Base-by-base conservation (phyloP, 192 early-diverging fungal genomes). In the Umbelopsis sp. region DNA sequence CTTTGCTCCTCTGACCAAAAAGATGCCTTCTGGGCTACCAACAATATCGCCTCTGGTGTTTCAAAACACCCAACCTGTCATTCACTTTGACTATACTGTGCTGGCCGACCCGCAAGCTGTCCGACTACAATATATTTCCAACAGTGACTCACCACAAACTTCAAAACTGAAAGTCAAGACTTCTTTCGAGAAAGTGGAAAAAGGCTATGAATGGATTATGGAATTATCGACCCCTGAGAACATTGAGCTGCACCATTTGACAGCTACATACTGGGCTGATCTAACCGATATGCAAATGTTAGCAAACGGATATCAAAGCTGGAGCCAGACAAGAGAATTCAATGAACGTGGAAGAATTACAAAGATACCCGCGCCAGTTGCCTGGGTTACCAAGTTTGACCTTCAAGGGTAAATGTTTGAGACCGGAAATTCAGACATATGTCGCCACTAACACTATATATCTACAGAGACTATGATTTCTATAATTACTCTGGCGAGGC, bases 301-400 rank as follows among this genome's bases (percentile, higher is more conserved):
- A 64, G 81, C 84, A 9, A 82, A 85, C 46, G 84, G 84, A n/a
- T 85, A 76, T 37, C 79, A 85, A 53, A 76, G 79, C 66, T 85
- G 84, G 84, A 82, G 79, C 21, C 52, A 66, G 45, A 66, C 74
- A 5, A 69, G 71, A 48, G 66, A 85, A 75, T 35, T 51, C 23
- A 67, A 47, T 74, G 46, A 50, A 75, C 49, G 67, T 49, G 41
- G 70, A 70, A 50, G 69, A 58, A 30, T 82, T 68, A 41, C 75
- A 65, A 50, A 74, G 64, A 75, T 85, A 65, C 78, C 73, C 47
- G 25, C 50, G 49, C 7, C 72, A 37, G 44, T 85, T 21, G 51
- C 66, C 30, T 41, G 77, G 84, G 18, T 74, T 64, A 72, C 79
- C 66, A 46, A 73, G 61, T 33, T 75, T 50, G 21, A 75, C 55